These are phyloP conservation scores for Mucor piriformis DNA, from an alignment of 371 early-diverging fungal species.

Conservation along the genomic window DNA sequence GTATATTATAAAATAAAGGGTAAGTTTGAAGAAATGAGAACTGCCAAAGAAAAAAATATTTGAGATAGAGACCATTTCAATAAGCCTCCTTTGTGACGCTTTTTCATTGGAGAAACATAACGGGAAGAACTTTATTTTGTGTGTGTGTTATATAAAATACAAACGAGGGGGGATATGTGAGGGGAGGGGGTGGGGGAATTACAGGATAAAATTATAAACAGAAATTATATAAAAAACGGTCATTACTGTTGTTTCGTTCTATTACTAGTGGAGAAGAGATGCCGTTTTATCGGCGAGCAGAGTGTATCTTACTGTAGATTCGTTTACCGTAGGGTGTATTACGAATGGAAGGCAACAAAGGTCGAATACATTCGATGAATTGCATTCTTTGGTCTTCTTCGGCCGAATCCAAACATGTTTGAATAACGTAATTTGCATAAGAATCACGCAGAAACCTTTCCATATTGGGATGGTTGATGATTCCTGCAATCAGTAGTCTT, in stretches of 20 bases:
- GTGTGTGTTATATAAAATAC: too few species aligned
- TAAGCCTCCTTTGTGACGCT: too few species aligned
- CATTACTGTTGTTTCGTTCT: too few species aligned
- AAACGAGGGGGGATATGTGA: too few species aligned
- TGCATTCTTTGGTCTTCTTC: constrained; percentile 72
- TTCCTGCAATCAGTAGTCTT: constrained; percentile 67
- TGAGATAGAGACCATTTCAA: too few species aligned
- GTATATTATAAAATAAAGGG: neutral
- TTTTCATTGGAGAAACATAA: too few species aligned
- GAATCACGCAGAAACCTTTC: constrained; percentile 83
- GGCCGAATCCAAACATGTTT: constrained; percentile 87
- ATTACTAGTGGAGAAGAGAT: too few species aligned
- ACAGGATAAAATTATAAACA: too few species aligned
- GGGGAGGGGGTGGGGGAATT: too few species aligned
- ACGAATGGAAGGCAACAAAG: constrained; percentile 76
- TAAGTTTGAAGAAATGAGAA: neutral
- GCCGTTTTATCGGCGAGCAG: neutral
- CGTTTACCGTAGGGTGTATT: constrained; percentile 90
- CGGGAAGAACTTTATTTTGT: too few species aligned
- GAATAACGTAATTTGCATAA: constrained; percentile 90
- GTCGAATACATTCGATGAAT: constrained; percentile 61
- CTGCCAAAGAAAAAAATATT: neutral
- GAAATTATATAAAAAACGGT: too few species aligned
- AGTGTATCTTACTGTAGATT: constrained; percentile 57
- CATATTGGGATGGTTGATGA: constrained; percentile 68